Evolutionary conservation across 2,329 filamentous ascomycete genomes (phyloP).

Genomic region (Alternaria brassicae): DNA sequence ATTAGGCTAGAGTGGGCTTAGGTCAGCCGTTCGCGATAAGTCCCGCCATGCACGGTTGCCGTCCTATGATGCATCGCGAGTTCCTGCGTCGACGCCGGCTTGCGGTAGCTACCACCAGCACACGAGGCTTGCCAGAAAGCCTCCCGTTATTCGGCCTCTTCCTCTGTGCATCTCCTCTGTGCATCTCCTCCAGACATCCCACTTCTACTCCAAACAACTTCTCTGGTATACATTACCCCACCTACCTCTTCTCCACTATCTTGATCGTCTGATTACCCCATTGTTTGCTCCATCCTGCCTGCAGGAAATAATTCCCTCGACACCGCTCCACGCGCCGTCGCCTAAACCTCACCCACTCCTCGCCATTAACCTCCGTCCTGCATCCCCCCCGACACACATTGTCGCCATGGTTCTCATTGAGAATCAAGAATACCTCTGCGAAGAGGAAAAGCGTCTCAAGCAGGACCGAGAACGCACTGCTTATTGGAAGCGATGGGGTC

Average conservation of each 20-base stretch:
- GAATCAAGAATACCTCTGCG: conserved; percentile 83
- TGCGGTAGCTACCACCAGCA: conserved; percentile 28
- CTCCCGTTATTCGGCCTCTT: conserved; percentile 16
- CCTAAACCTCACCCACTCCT: conserved; percentile 19
- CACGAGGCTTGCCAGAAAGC: conserved; percentile 29
- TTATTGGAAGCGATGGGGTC: conserved; percentile 99
- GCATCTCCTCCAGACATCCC: conserved; percentile 14
- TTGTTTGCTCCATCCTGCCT: conserved; percentile 27
- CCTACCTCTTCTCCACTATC: conserved; percentile 17
- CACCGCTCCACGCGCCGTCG: conserved; percentile 31
- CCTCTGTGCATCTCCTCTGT: conserved; percentile 13
- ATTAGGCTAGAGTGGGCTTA: conserved; percentile 21
- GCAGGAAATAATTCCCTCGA: conserved; percentile 30
- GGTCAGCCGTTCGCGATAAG: conserved; percentile 31
- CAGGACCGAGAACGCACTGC: conserved; percentile 82
- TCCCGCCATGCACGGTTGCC: conserved; percentile 29
- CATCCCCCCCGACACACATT: conserved; percentile 17
- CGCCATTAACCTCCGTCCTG: conserved; percentile 7
- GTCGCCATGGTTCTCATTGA: conserved; percentile 84
- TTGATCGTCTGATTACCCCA: conserved; percentile 27
- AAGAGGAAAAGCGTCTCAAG: conserved; percentile 88
- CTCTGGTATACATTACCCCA: conserved; percentile 6
- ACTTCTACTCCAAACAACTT: conserved; percentile 11
- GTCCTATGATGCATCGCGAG: conserved; percentile 42
- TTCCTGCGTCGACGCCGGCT: conserved; percentile 42